Conservation (phyloP, 768 basidiomycete genomes). For the Galerina marginata region DNA sequence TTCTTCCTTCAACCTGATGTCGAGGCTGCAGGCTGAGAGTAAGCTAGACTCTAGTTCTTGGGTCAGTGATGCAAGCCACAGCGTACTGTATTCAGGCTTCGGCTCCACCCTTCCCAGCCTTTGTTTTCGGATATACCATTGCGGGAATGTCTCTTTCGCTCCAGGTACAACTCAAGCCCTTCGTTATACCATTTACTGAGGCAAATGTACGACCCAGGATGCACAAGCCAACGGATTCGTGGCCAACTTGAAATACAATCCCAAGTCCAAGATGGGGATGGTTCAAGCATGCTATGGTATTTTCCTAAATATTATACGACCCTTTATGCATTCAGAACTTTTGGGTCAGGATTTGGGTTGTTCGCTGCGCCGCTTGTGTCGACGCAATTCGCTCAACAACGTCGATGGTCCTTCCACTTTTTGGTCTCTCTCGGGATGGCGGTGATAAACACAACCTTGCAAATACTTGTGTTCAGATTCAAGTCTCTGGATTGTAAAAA, state of each 20-base stretch:
- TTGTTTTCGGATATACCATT: constrained; percentile 41
- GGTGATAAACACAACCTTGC: constrained; percentile 52
- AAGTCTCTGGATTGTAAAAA: constrained; percentile 70
- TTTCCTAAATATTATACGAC: neutral
- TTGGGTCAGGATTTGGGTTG: constrained; percentile 61
- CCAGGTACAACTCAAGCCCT: neutral
- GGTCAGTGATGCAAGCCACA: constrained; percentile 54
- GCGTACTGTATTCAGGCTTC: constrained; percentile 59
- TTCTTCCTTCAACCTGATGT: neutral
- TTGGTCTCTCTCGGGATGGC: constrained; percentile 72
- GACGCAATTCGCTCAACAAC: constrained; percentile 76
- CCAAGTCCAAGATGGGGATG: constrained; percentile 67
- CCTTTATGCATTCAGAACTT: neutral
- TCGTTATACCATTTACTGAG: neutral
- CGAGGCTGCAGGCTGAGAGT: neutral
- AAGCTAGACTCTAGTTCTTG: constrained; percentile 31
- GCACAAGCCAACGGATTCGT: constrained; percentile 77
- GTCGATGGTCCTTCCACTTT: constrained; percentile 80
- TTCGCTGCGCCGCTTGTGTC: constrained; percentile 74
- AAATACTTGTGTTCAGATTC: constrained; percentile 67
- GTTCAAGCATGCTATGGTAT: constrained; percentile 56
- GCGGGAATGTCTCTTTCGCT: constrained; percentile 2
- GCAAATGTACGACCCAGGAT: constrained; percentile 44
- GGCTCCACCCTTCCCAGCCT: constrained; percentile 66
- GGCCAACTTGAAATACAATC: constrained; percentile 57